These are phyloP conservation scores for Pseudogymnoascus sp. DNA, from an alignment of 2,329 filamentous ascomycete species.

Conservation along the genomic window DNA sequence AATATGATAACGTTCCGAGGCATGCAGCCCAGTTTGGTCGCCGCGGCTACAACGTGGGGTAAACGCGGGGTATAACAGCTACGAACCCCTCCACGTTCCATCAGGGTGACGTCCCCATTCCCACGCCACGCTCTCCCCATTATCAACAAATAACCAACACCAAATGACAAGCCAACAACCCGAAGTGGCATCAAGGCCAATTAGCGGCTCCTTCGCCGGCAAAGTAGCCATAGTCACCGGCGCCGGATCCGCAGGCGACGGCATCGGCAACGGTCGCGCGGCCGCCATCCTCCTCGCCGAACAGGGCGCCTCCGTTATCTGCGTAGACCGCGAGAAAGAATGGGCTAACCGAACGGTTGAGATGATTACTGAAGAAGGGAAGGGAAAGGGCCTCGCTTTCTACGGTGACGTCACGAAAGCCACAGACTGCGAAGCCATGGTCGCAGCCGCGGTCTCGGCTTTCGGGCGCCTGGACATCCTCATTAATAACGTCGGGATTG, in stretches of 20 bases:
- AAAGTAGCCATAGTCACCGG: slow-evolving; percentile 50
- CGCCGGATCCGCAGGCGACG: slow-evolving; percentile 45
- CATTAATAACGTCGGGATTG: slow-evolving; percentile 56
- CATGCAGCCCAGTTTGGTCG: not conserved
- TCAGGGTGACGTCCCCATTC: not conserved
- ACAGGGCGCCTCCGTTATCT: slow-evolving; percentile 49
- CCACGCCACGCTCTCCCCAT: not conserved
- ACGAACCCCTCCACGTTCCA: not conserved
- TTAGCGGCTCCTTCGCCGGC: slow-evolving; percentile 31
- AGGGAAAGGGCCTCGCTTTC: slow-evolving; percentile 35
- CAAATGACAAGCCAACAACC: not conserved
- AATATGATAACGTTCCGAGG: not conserved
- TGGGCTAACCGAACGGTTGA: slow-evolving; percentile 42
- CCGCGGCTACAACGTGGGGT: not conserved
- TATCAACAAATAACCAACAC: not conserved
- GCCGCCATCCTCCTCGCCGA: slow-evolving; percentile 50
- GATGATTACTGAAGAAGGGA: slow-evolving; percentile 32
- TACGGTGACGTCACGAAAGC: slow-evolving; percentile 47
- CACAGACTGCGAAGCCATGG: slow-evolving; percentile 28
- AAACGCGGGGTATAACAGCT: not conserved
- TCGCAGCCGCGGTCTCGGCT: slow-evolving; percentile 33
- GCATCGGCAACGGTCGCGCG: slow-evolving; percentile 52
- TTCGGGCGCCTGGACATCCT: slow-evolving; percentile 55
- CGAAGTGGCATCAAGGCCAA: not conserved
- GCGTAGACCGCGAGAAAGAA: slow-evolving; percentile 42